Evolutionary conservation across 257 asterid genomes (phyloP), one percentile per base, ranked within the genome.

Genomic region (Verbena officinalis): DNA sequence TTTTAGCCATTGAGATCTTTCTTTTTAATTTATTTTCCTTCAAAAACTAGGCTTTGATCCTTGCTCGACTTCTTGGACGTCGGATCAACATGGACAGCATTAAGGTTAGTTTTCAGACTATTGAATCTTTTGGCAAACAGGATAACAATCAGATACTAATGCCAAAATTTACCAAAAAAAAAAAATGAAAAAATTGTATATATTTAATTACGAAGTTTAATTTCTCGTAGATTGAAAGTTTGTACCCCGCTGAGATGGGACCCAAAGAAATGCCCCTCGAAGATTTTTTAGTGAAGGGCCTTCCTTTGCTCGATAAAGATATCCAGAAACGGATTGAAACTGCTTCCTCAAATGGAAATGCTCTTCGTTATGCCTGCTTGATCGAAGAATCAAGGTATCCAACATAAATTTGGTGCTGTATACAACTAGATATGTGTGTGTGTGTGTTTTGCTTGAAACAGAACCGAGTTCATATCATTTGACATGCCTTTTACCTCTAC

Each of bases 61-160:
- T 92, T 69, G 94, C 95, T 68, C 86, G 98, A 54, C 90, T 92
- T 71, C 94, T 89, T 70, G 98, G 98, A 45, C 83, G 77, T 50
- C 84, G 83, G 64, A 77, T 89, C 66, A 80, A 75, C 74, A 33
- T 92, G 83, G 87, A 84, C 53, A 73, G 68, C 78, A 80, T 92
- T 60, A 87, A 84, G 98, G 98, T 86, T 43, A 65, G 81, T 60
- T 51, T 50, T 71, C 57, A 9, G 40, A n/a, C 61, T 36, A 51
- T 62, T 70, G 45, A 62, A 55, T 64, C 69, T 22, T 62, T 55
- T 33, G 31, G 53, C 16, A 30, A 39, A 59, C 23, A 55, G 64
- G 24, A 13, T 38, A 64, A 15, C 64, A 54, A 48, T 49, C 43
- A 62, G 59, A 27, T 49, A 7, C 54, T 11, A 40, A 53, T 9